A percentile compares a stretch with the other conserved stretches of the same genome.
Evolutionary conservation across 306 rosid species (phyloP).

Genomic region (Dryas alaskensis): DNA sequence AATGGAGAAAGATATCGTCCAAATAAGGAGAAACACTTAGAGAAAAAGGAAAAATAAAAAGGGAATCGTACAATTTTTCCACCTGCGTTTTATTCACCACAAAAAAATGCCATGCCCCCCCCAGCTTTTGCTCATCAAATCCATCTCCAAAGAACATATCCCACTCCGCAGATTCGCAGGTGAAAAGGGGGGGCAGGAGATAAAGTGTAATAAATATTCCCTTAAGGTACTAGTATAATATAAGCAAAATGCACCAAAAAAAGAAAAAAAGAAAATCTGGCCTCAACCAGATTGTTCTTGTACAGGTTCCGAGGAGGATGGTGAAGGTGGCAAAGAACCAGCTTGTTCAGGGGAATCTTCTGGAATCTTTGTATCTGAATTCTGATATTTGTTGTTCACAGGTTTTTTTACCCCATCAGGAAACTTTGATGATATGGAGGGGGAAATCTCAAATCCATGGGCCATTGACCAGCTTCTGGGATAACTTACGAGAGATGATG

Average conservation of each 20-base stretch:
- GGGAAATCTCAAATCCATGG: conserved; percentile 49
- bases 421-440: conserved; percentile 45
- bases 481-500: conserved; percentile 46
- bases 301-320: conserved; percentile 51
- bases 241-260: conserved; percentile 26
- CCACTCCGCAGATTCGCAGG: conserved; percentile 43
- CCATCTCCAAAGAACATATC: conserved; percentile 38
- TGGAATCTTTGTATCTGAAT: conserved; percentile 42
- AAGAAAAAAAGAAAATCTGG: conserved; percentile 5
- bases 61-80: conserved; percentile 46
- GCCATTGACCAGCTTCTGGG: conserved; percentile 40
- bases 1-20: conserved; percentile 19
- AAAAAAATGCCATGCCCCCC: conserved; percentile 67
- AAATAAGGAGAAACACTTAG: conserved; percentile 2
- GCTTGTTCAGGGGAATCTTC: conserved; percentile 49
- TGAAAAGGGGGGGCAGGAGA: conserved; percentile 62
- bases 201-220: conserved; percentile 48
- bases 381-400: conserved; percentile 35
- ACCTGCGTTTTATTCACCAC: conserved; percentile 88
- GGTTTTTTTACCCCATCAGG: conserved; percentile 39
- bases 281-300: conserved; percentile 53
- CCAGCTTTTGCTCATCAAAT: conserved; percentile 38
- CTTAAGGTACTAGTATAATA: conserved; percentile 25
- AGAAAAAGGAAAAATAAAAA: not conserved
- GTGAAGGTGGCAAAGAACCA: conserved; percentile 43